A percentile compares a stretch with the other conserved stretches of the same genome.
These are phyloP conservation scores for Linderniella brevidens DNA, from an alignment of 257 asterid species.

Conservation along the genomic window DNA sequence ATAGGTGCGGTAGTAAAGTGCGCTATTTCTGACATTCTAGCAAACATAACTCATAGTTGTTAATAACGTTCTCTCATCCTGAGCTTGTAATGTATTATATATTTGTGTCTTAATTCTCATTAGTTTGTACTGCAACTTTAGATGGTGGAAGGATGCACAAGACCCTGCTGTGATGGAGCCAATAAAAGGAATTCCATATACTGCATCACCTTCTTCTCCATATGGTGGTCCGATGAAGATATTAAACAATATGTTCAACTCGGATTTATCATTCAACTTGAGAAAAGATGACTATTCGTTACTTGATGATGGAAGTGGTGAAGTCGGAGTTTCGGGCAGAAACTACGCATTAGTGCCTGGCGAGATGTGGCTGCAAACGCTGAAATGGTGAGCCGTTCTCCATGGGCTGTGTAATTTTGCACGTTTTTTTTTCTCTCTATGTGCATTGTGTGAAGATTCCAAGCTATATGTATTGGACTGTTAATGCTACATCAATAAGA, in stretches of 20 bases:
- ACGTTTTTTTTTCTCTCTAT: too few species aligned
- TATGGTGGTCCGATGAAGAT: slow-evolving; percentile 83
- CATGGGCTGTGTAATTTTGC: too few species aligned
- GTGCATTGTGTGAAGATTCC: too few species aligned
- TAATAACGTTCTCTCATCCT: slow-evolving; percentile 1
- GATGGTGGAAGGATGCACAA: slow-evolving; percentile 99
- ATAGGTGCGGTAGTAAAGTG: too few species aligned
- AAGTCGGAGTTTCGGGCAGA: slow-evolving; percentile 54
- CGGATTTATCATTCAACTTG: slow-evolving; percentile 64
- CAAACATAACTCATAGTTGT: neutral
- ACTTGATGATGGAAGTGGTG: slow-evolving; percentile 37
- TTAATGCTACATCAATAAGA: too few species aligned
- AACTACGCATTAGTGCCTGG: slow-evolving; percentile 87
- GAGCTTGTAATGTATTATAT: neutral
- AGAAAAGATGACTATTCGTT: slow-evolving; percentile 49
- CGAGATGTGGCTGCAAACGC: slow-evolving; percentile 77
- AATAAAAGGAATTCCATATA: slow-evolving; percentile 45
- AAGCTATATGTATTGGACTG: too few species aligned
- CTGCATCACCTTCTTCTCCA: slow-evolving; percentile 45
- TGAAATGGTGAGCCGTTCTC: slow-evolving; percentile 41
- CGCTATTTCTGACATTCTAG: too few species aligned
- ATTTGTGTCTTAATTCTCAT: too few species aligned
- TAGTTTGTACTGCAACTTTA: slow-evolving; percentile 17
- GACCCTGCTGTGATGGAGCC: slow-evolving; percentile 33
- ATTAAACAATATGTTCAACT: slow-evolving; percentile 61